phyloP scores from a whole-genome alignment of 2,329 filamentous ascomycete species.

The Pseudocercospora pini-densiflorae region DNA sequence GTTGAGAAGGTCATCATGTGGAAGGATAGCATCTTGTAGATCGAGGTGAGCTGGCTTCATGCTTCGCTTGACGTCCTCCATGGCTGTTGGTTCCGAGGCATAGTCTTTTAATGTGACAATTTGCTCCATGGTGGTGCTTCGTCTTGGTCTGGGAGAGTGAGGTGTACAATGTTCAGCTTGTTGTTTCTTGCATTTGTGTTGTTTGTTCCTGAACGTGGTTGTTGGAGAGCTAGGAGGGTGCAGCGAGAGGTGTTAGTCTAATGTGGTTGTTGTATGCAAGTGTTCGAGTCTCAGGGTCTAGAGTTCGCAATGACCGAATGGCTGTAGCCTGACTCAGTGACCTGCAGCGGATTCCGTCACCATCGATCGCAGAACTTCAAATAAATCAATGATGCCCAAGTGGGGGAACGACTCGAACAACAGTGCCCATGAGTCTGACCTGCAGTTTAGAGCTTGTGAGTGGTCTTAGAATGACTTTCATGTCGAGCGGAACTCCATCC shows the following conservation, averaged over 20 bases:
- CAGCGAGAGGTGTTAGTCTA: background rate
- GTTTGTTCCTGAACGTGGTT: background rate
- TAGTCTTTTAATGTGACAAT: background rate
- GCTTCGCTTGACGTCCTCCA: background rate
- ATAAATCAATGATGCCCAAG: background rate
- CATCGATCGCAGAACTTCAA: constrained; percentile 18
- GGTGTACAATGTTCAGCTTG: too few species aligned
- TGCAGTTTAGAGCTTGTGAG: background rate
- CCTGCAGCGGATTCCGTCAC: constrained; percentile 3
- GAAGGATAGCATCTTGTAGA: background rate
- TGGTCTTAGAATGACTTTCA: background rate
- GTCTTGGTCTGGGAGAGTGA: too few species aligned
- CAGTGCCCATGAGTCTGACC: background rate
- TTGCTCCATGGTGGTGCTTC: background rate
- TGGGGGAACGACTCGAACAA: background rate
- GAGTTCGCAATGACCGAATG: constrained; percentile 13
- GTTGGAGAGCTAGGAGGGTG: background rate
- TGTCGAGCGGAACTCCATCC: background rate
- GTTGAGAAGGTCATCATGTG: background rate
- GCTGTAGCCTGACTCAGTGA: constrained; percentile 20
- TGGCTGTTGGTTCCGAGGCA: background rate
- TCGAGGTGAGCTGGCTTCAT: background rate
- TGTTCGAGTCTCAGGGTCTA: constrained; percentile 13
- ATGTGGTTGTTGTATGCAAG: constrained; percentile 22
- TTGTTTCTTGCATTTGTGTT: background rate